Evolutionary conservation across 495 filamentous ascomycete genomes (phyloP).

Genomic region (Daldinia decipiens): DNA sequence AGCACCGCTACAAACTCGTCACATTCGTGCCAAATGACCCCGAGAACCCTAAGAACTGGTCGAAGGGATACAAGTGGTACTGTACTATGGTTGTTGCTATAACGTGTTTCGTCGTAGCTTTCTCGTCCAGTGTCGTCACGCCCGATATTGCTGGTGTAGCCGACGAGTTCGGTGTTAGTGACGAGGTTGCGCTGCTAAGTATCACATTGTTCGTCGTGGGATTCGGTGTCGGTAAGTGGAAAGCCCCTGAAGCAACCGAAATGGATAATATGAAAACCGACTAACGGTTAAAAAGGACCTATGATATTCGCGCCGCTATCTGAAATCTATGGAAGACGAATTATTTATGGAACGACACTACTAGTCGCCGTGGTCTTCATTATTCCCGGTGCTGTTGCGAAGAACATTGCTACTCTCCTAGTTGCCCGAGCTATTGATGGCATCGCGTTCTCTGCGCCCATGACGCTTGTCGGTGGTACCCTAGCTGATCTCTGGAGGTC

Average conservation of each 20-base stretch:
- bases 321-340: slow-evolving; percentile 73
- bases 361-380: slow-evolving; percentile 76
- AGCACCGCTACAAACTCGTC: slow-evolving; percentile 74
- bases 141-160: slow-evolving; percentile 70
- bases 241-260: slow-evolving; percentile 35
- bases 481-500: slow-evolving; percentile 82
- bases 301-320: slow-evolving; percentile 83
- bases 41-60: slow-evolving; percentile 76
- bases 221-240: slow-evolving; percentile 72
- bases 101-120: slow-evolving; percentile 73
- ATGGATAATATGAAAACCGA: slow-evolving; percentile 14
- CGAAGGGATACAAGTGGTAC: slow-evolving; percentile 71
- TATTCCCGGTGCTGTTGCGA: slow-evolving; percentile 78
- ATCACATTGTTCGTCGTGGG: slow-evolving; percentile 82
- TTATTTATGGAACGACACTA: slow-evolving; percentile 73
- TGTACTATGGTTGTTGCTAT: slow-evolving; percentile 72
- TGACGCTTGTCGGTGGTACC: slow-evolving; percentile 84
- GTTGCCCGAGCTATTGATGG: slow-evolving; percentile 79
- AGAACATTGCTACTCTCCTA: slow-evolving; percentile 78
- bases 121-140: slow-evolving; percentile 72
- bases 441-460: slow-evolving; percentile 83
- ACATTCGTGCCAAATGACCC: slow-evolving; percentile 73
- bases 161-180: slow-evolving; percentile 68
- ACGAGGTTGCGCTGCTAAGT: slow-evolving; percentile 72
- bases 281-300: slow-evolving; percentile 60